Evolutionary conservation across 2,329 filamentous ascomycete species (phyloP).

Genomic region (Tolypocladium ovalisporum): DNA sequence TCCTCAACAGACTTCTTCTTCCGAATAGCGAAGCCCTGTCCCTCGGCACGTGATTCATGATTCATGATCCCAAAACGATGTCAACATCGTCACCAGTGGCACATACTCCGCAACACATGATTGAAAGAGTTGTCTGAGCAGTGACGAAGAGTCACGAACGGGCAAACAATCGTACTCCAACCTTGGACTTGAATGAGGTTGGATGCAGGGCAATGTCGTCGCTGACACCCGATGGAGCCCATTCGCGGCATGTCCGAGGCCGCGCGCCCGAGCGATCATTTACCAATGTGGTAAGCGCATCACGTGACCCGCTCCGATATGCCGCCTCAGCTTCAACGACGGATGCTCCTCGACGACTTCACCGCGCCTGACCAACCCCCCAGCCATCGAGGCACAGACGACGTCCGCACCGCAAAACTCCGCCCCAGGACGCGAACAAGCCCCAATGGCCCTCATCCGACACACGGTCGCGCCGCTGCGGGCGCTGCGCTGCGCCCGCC

Average conservation of each 20-base stretch:
- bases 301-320: not conserved
- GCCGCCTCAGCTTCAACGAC: not conserved
- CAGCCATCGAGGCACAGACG: conserved; percentile 17
- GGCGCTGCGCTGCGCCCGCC: conserved; percentile 25
- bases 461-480: conserved; percentile 24
- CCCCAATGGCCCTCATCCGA: conserved; percentile 24
- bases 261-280: not conserved
- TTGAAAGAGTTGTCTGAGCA: too few relatives aligned
- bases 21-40: too few relatives aligned
- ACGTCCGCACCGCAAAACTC: conserved; percentile 11
- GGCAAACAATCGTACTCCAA: not conserved
- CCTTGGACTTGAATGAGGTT: not conserved
- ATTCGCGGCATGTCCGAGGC: not conserved
- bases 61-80: not conserved
- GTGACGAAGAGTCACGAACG: too few relatives aligned
- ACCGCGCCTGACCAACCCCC: not conserved
- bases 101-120: not conserved
- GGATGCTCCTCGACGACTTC: not conserved
- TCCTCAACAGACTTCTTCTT: not conserved
- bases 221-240: not conserved
- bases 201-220: not conserved
- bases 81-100: not conserved
- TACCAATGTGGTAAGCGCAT: not conserved
- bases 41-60: not conserved
- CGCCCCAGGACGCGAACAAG: not conserved